Percentiles rank a stretch among this genome's conserved stretches.
Evolutionary conservation across 2,329 filamentous ascomycete genomes (phyloP).

Genomic region (Scedosporium minutisporum): DNA sequence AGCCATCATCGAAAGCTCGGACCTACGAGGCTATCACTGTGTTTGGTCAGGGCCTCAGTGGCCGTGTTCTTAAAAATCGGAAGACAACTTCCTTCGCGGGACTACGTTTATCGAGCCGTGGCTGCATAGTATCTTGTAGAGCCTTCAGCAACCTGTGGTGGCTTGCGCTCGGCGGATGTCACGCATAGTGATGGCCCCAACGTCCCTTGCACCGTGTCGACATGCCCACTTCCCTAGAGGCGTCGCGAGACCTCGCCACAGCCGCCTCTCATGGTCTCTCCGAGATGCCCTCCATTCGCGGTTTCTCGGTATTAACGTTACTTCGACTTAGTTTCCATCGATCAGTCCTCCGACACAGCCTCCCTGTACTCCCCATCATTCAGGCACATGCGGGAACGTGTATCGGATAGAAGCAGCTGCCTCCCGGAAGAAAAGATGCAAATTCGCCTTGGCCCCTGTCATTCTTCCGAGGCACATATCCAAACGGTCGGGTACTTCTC

Average conservation of each 20-base stretch:
- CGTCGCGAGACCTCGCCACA: not conserved
- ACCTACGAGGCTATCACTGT: too few species aligned
- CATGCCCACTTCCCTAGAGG: not conserved
- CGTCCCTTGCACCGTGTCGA: too few species aligned
- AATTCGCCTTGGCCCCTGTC: not conserved
- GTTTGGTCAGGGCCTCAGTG: too few species aligned
- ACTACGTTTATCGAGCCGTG: too few species aligned
- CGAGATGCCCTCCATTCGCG: not conserved
- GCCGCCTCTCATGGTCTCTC: not conserved
- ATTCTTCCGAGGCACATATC: not conserved
- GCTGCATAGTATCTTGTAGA: too few species aligned
- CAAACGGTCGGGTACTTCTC: constrained; percentile 1
- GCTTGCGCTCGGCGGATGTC: too few species aligned
- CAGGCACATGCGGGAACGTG: not conserved
- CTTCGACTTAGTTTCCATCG: not conserved
- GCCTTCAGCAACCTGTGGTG: too few species aligned
- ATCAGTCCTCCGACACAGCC: not conserved
- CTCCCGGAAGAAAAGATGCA: not conserved
- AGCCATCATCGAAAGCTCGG: not conserved
- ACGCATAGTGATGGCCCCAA: too few species aligned
- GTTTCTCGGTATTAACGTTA: not conserved
- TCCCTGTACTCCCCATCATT: not conserved
- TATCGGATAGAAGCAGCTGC: not conserved
- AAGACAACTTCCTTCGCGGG: too few species aligned
- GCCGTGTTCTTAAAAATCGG: too few species aligned